Evolutionary conservation across 805 yeast genomes (phyloP).

Genomic region (Metschnikowia peoriensis): DNA sequence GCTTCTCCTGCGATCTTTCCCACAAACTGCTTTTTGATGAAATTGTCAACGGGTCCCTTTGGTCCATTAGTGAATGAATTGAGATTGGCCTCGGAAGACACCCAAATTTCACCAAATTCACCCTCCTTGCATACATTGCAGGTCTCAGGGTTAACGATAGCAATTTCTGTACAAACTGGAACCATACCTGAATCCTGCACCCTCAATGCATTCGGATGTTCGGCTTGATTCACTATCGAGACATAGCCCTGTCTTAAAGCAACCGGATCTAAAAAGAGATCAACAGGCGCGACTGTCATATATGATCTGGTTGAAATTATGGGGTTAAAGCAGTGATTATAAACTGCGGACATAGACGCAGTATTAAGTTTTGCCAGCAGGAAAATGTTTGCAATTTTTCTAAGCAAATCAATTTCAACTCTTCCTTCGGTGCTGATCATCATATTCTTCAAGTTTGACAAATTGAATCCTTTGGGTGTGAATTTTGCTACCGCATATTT

Average conservation of each 20-base stretch:
- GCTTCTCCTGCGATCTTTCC: conserved; percentile 68
- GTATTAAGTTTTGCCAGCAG: conserved; percentile 62
- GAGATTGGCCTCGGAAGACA: conserved; percentile 82
- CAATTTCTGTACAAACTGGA: conserved; percentile 89
- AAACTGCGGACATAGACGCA: conserved; percentile 72
- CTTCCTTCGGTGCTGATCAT: conserved; percentile 80
- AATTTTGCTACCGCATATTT: conserved; percentile 63
- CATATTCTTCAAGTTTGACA: conserved; percentile 69
- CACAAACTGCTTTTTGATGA: conserved; percentile 50
- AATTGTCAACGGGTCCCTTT: conserved; percentile 49
- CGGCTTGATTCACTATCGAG: conserved; percentile 72
- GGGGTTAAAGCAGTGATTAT: conserved; percentile 78
- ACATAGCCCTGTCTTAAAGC: conserved; percentile 89
- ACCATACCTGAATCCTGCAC: conserved; percentile 96
- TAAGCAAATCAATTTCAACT: conserved; percentile 61
- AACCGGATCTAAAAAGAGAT: conserved; percentile 80
- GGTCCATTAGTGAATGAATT: conserved; percentile 56
- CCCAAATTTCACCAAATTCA: conserved; percentile 97
- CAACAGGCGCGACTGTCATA: conserved; percentile 84
- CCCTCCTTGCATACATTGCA: conserved; percentile 74
- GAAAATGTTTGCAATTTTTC: conserved; percentile 59
- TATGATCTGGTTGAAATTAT: conserved; percentile 82
- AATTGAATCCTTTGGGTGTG: conserved; percentile 59
- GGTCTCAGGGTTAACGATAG: conserved; percentile 95
- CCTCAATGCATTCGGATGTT: conserved; percentile 64